Evolutionary conservation across 495 filamentous ascomycete species (phyloP).

Genomic region (Trichodelitschia bisporula): DNA sequence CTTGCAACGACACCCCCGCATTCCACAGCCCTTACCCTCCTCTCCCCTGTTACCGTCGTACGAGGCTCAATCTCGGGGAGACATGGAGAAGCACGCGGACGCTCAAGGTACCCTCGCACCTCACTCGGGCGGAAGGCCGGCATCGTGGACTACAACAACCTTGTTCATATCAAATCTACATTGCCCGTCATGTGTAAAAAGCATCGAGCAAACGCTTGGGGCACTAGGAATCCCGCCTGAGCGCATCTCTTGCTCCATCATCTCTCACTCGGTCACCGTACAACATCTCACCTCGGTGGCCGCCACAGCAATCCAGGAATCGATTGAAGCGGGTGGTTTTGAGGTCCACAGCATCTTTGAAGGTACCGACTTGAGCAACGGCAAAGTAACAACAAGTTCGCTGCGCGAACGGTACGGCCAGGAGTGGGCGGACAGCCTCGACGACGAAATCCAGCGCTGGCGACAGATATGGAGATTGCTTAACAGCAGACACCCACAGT

Average conservation of each 20-base stretch:
- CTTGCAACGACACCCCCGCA: no score
- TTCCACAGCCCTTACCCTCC: no score
- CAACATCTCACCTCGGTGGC: conserved; percentile 7
- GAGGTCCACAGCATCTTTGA: conserved; percentile 13
- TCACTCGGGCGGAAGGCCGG: no score
- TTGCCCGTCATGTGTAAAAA: conserved; percentile 33
- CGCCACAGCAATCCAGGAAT: conserved; percentile 6
- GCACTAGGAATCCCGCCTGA: conserved; percentile 16
- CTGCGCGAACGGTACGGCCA: neutral
- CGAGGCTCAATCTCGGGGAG: no score
- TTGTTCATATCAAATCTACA: conserved; percentile 27
- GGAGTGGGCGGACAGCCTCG: conserved; percentile 9
- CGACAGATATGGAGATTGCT: neutral
- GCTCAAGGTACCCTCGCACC: no score
- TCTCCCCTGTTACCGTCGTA: no score
- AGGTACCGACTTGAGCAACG: conserved; percentile 1
- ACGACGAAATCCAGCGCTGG: conserved; percentile 8
- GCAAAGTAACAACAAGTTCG: neutral
- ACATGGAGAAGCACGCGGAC: no score
- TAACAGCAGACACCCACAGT: neutral
- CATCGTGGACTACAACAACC: no score
- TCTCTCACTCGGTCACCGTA: conserved; percentile 27
- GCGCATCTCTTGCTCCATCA: conserved; percentile 30
- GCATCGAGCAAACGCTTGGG: conserved; percentile 24
- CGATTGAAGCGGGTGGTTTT: conserved; percentile 9